phyloP scores from a whole-genome alignment of 1,284 basidiomycete genomes.

The Gastroboletus turbinatus region DNA sequence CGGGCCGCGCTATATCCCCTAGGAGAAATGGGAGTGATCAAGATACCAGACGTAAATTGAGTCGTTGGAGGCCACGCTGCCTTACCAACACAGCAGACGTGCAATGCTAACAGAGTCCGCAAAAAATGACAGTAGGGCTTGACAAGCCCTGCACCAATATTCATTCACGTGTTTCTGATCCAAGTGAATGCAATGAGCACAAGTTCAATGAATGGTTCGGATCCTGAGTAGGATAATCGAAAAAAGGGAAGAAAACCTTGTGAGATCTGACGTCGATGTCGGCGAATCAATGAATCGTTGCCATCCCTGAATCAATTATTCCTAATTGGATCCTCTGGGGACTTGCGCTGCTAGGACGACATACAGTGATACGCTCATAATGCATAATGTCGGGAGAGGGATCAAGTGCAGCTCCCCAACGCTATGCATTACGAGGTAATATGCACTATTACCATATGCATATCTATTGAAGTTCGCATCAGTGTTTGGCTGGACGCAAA shows the following conservation, averaged over 20 bases:
- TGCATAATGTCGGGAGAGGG: too few relatives aligned
- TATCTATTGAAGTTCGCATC: not conserved
- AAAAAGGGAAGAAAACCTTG: not conserved
- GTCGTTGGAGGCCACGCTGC: slow-evolving; percentile 25
- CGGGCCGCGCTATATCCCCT: slow-evolving; percentile 14
- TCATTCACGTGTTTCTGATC: slow-evolving; percentile 1
- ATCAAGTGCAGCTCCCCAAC: too few relatives aligned
- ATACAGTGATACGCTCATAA: too few relatives aligned
- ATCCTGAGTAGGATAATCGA: not conserved
- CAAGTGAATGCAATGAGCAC: slow-evolving; percentile 1
- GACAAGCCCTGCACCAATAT: not conserved
- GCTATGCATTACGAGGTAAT: too few relatives aligned
- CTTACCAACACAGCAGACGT: slow-evolving; percentile 2
- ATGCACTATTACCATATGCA: too few relatives aligned
- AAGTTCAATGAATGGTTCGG: not conserved
- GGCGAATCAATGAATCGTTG: not conserved
- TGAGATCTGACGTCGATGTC: not conserved
- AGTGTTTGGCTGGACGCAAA: not conserved
- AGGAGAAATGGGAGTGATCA: slow-evolving; percentile 17
- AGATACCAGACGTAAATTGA: slow-evolving; percentile 26
- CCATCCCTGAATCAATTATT: slow-evolving; percentile 7
- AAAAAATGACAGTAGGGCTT: not conserved
- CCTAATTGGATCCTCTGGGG: slow-evolving; percentile 14
- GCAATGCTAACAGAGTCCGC: not conserved
- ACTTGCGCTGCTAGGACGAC: slow-evolving; percentile 2